These are phyloP conservation scores for Vaccinium darrowii DNA, from an alignment of 148 eudicot species.

Conservation along the genomic window DNA sequence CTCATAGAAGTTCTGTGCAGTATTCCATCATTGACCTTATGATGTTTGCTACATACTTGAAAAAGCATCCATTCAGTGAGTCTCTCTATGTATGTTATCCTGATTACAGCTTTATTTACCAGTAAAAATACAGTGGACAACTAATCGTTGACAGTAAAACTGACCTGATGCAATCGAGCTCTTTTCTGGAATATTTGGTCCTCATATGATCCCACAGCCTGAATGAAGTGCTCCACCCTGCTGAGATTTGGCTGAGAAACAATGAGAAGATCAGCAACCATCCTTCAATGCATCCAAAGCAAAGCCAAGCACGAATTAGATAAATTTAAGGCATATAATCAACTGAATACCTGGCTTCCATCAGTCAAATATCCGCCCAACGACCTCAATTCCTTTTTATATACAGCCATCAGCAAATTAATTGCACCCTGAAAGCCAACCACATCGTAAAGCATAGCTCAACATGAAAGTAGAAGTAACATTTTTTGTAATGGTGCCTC, in stretches of 20 bases:
- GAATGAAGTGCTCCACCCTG: slow-evolving; percentile 83
- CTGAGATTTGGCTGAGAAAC: slow-evolving; percentile 61
- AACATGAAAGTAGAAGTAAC: background rate
- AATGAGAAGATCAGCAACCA: slow-evolving; percentile 1
- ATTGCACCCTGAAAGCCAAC: slow-evolving; percentile 71
- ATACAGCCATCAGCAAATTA: slow-evolving; percentile 78
- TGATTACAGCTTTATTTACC: background rate
- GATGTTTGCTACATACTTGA: background rate
- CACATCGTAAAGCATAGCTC: background rate
- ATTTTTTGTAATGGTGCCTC: background rate
- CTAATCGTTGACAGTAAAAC: background rate
- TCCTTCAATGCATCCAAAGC: background rate
- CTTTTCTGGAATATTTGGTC: slow-evolving; percentile 90
- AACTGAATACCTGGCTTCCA: slow-evolving; percentile 77
- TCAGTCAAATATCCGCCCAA: slow-evolving; percentile 84
- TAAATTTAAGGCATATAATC: slow-evolving; percentile 7
- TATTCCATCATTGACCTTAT: background rate
- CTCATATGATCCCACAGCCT: slow-evolving; percentile 94
- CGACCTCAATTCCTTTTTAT: slow-evolving; percentile 75
- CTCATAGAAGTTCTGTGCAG: background rate
- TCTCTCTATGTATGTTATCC: background rate
- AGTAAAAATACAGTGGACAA: background rate
- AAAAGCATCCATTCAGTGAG: background rate
- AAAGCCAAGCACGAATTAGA: slow-evolving; percentile 7
- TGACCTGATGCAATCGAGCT: slow-evolving; percentile 78